Conservation (phyloP, 2,329 filamentous ascomycete species). For the Talaromyces pinophilus region DNA sequence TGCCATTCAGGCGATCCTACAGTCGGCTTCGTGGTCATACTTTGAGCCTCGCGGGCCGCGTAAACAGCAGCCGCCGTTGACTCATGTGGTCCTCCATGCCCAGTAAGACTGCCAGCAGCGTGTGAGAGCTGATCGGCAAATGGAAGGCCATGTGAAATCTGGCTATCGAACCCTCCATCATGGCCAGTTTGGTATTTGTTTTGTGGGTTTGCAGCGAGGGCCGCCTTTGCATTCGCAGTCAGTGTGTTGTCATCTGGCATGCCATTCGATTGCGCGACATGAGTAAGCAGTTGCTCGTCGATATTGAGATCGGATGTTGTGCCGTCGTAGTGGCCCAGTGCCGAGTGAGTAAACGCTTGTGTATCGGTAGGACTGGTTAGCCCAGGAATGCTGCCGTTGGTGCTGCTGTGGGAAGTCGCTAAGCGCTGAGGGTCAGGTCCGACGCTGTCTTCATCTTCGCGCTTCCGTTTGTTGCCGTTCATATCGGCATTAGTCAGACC, state of each 20-base stretch:
- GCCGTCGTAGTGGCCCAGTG: slow-evolving; percentile 39
- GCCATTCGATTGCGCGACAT: slow-evolving; percentile 56
- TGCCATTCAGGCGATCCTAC: slow-evolving; percentile 99
- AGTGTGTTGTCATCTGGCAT: slow-evolving; percentile 50
- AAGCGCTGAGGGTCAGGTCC: slow-evolving; percentile 45
- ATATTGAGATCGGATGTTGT: slow-evolving; percentile 42
- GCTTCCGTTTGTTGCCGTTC: slow-evolving; percentile 43
- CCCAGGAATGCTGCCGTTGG: slow-evolving; percentile 42
- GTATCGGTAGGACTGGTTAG: slow-evolving; percentile 29
- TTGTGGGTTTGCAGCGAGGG: slow-evolving; percentile 47
- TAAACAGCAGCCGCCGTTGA: slow-evolving; percentile 63
- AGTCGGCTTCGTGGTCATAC: slow-evolving; percentile 68
- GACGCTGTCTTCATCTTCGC: slow-evolving; percentile 40
- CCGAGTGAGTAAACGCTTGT: slow-evolving; percentile 39
- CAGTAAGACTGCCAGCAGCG: slow-evolving; percentile 15
- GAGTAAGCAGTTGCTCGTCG: slow-evolving; percentile 51
- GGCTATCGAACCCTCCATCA: slow-evolving; percentile 41
- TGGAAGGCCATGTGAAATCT: slow-evolving; percentile 38
- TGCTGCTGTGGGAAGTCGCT: slow-evolving; percentile 39
- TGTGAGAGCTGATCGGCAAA: slow-evolving; percentile 47
- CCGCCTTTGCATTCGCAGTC: slow-evolving; percentile 47
- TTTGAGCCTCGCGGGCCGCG: slow-evolving; percentile 54
- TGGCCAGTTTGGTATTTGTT: slow-evolving; percentile 50
- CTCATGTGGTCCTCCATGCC: slow-evolving; percentile 36
- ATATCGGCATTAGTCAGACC: slow-evolving; percentile 40